Base-by-base conservation (phyloP, 345 rosid species). In the Eucalyptus leucophloia region DNA sequence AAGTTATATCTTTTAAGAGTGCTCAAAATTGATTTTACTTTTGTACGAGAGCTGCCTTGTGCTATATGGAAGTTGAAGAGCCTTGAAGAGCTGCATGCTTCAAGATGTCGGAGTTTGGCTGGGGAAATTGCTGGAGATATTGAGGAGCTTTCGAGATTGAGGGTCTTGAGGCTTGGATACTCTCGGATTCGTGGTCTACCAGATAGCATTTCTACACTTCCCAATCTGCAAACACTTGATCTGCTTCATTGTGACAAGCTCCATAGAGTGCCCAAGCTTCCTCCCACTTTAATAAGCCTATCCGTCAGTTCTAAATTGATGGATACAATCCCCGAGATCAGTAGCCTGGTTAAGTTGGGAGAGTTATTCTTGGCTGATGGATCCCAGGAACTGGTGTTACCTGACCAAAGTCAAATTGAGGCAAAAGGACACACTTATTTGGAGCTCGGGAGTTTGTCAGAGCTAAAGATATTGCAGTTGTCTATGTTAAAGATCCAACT, bases 341-440 rank as follows among this genome's bases (percentile, higher is more conserved):
- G 12, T 69, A 9, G 10, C 1, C 44, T 69, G 24, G 44, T 34
- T 69, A 34, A 69, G 81, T 34, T 69, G 42, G 81, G 2, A 18
- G 81, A 69, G 42, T 34, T 69, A 17, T 32, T 18, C 24, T 32
- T 69, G 81, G 42, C 4, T 18, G 24, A 69, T 4, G 81, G 44
- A 17, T 9, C 45, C 45, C 44, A 17, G 44, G 81, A 69, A 69
- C 24, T 5, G 7, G 13, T 32, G 40, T 67, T 67, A 69, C 24
- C 42, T 17, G 44, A 0, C 4, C 12, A 9, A 69, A 0, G 2
- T 69, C 24, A 32, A 32, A 3, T 69, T 14, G 44, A 32, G 81
- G 12, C 2, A 0, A 34, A 32, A 32, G 4, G 2, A 67, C 0
- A 1, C 81, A 9, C 13, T 32, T 2, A 1, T 69, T 34, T 69